Evolutionary conservation across 148 eudicot genomes (phyloP).

Genomic region (Polygonum maritimum): DNA sequence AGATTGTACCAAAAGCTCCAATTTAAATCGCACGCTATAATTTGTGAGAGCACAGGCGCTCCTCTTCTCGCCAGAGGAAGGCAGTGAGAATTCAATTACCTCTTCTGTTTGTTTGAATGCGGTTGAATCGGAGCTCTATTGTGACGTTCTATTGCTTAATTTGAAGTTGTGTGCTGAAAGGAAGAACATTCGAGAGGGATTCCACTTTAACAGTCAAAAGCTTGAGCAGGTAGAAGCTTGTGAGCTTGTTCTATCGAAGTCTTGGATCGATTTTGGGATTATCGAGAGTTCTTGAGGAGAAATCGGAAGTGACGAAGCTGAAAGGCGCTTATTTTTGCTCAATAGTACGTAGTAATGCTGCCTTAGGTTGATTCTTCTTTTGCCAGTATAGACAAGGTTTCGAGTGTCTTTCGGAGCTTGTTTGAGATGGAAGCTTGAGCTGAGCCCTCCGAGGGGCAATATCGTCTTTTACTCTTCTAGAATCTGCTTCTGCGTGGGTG

Average conservation of each 20-base stretch:
- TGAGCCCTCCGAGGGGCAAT: not conserved
- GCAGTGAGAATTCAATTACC: not conserved
- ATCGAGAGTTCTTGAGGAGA: conserved; percentile 21
- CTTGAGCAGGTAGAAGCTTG: too few species aligned
- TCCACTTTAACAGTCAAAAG: not conserved
- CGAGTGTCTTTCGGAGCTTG: conserved; percentile 10
- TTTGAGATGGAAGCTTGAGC: conserved; percentile 8
- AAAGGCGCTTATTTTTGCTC: conserved; percentile 18
- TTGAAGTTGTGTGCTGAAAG: not conserved
- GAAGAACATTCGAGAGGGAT: not conserved
- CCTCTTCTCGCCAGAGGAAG: not conserved
- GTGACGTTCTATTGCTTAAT: not conserved
- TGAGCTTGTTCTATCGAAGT: not conserved
- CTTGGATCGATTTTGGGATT: conserved; percentile 6
- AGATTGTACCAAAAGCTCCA: not conserved
- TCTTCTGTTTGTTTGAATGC: not conserved
- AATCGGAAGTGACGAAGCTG: conserved; percentile 30
- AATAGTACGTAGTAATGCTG: conserved; percentile 23
- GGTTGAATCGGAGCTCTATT: not conserved
- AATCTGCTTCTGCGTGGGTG: conserved; percentile 5
- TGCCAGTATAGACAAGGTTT: conserved; percentile 7
- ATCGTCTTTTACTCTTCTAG: not conserved
- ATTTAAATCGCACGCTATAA: not conserved
- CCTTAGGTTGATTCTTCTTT: conserved; percentile 31
- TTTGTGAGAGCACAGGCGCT: not conserved